These are phyloP conservation scores for Scleroderma citrinum DNA, from an alignment of 768 basidiomycete genomes.

Conservation along the genomic window DNA sequence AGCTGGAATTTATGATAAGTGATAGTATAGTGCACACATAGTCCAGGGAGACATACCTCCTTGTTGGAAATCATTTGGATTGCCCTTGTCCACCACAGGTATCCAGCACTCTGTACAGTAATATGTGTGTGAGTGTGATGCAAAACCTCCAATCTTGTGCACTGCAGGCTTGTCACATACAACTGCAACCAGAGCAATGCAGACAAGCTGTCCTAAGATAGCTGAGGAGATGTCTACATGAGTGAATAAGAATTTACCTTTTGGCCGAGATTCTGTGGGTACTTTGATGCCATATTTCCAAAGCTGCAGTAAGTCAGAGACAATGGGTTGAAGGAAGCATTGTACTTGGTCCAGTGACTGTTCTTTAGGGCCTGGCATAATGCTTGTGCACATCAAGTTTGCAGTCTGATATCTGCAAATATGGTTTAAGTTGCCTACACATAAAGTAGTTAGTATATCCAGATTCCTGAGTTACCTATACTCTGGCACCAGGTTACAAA, in stretches of 20 bases:
- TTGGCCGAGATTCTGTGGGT: conserved; percentile 8
- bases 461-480: conserved; percentile 5
- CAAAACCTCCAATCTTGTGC: conserved; percentile 28
- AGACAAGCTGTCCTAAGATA: not conserved
- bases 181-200: not conserved
- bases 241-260: conserved; percentile 5
- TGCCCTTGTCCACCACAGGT: too few species aligned
- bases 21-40: too few species aligned
- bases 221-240: not conserved
- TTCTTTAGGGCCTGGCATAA: conserved; percentile 26
- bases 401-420: not conserved
- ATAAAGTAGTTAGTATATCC: conserved; percentile 9
- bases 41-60: too few species aligned
- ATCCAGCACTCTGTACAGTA: too few species aligned
- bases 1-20: not conserved
- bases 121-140: conserved; percentile 22
- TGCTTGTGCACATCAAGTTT: conserved; percentile 13
- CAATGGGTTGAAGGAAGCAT: conserved; percentile 16
- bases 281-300: conserved; percentile 17
- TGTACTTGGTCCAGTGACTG: conserved; percentile 21
- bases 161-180: conserved; percentile 19
- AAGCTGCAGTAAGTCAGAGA: conserved; percentile 21
- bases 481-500: conserved; percentile 25
- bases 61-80: too few species aligned
- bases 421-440: not conserved